Evolutionary conservation across 495 filamentous ascomycete species (phyloP), one percentile per base, ranked within the genome.

Genomic region (Podospora sp.): DNA sequence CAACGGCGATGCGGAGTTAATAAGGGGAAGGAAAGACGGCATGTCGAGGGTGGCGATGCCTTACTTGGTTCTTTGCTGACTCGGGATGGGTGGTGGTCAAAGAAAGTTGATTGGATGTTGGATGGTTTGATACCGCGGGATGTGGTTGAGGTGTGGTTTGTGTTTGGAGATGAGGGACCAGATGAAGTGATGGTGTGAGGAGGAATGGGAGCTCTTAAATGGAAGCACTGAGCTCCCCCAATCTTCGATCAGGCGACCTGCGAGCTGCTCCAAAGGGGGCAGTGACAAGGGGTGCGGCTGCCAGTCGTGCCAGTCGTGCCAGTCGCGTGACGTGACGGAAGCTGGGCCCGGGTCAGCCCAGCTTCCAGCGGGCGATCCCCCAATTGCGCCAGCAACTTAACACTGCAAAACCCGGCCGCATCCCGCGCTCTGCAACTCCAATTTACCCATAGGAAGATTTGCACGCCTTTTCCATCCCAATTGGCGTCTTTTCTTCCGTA

Each of bases 301-400:
- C 33, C 49, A 51, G 71, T 56, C 59, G 57, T 53, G 55, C 24
- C 60, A 27, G 60, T 33, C 61, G 60, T 33, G 52, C 61, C 35
- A 69, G 73, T 77, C 75, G 73, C 73, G 75, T 75, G 75, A 77
- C 74, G 69, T 72, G 71, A 64, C 49, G 68, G 64, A 55, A 67
- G 69, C 65, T 63, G 69, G 58, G 40, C 60, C 63, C 65, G 66
- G 68, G 60, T 67, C 72, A 72, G 72, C 40, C 40, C 40, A 46
- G 40, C 40, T 12, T 18, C 40, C 40, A 46, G 40, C 16, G 11
- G 9, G 9, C 40, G 40, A 14, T 46, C 40, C 2, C n/a, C 40
- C 40, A 46, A 46, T 46, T 46, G 40, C 25, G 27, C n/a, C 26
- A 33, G 20, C 60, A 46, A 46, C 35, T 60, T 20, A 9, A 40